Conservation (phyloP, 768 basidiomycete genomes). For the Wakefieldia striispora region DNA sequence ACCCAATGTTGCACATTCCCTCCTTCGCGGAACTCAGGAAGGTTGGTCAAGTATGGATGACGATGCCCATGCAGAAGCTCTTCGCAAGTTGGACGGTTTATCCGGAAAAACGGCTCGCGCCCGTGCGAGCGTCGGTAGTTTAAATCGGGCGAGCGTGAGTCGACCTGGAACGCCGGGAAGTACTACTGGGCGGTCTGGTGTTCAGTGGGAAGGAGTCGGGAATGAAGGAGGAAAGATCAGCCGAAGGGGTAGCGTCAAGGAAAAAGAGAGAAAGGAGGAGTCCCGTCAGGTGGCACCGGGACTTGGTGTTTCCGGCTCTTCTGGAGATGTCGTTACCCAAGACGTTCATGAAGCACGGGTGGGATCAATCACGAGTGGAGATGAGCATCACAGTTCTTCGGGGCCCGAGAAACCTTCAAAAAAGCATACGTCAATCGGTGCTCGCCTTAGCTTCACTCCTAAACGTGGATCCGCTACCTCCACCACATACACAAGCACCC, state of each 20-base stretch:
- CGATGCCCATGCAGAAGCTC: conserved; percentile 83
- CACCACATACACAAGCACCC: conserved; percentile 78
- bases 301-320: conserved; percentile 37
- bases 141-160: conserved; percentile 64
- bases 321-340: conserved; percentile 30
- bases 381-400: conserved; percentile 49
- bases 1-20: conserved; percentile 77
- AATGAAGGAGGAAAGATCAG: conserved; percentile 35
- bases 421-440: conserved; percentile 54
- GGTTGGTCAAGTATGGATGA: conserved; percentile 89
- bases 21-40: conserved; percentile 84
- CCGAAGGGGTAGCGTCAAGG: conserved; percentile 37
- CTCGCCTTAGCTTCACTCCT: conserved; percentile 73
- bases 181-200: conserved; percentile 44
- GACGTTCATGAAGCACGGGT: conserved; percentile 44
- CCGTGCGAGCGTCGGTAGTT: conserved; percentile 72
- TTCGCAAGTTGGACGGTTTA: conserved; percentile 90
- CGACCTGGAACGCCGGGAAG: conserved; percentile 73
- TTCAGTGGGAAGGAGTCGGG: conserved; percentile 76
- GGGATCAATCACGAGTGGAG: conserved; percentile 50
- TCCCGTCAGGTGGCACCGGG: conserved; percentile 24
- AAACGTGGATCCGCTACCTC: conserved; percentile 91
- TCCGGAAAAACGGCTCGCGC: conserved; percentile 73
- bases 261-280: conserved; percentile 47
- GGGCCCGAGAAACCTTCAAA: conserved; percentile 64